Evolutionary conservation across 2,329 filamentous ascomycete species (phyloP).

Genomic region (Aspergillus flavus): DNA sequence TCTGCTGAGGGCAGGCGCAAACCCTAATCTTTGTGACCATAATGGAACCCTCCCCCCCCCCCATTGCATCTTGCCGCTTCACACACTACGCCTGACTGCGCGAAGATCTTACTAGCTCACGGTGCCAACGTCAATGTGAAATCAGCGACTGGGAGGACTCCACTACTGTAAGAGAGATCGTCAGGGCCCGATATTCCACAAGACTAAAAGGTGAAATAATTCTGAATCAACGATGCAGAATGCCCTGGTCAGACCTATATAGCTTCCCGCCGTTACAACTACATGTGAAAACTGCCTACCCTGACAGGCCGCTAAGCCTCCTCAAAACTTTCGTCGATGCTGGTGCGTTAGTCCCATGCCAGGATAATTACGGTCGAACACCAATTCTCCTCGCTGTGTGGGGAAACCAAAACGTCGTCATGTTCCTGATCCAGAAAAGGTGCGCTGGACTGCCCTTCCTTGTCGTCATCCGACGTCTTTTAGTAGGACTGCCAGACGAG

Average conservation of each 20-base stretch:
- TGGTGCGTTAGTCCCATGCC: not conserved
- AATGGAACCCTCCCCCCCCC: not conserved
- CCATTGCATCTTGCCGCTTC: not conserved
- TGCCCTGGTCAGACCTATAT: too few species aligned
- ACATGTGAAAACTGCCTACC: not conserved
- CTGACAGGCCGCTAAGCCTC: not conserved
- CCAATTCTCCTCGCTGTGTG: constrained; percentile 3
- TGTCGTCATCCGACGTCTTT: not conserved
- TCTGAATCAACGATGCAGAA: too few species aligned
- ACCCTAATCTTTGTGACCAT: not conserved
- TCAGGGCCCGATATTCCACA: too few species aligned
- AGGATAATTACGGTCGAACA: not conserved
- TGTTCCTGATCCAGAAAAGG: not conserved
- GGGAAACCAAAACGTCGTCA: not conserved
- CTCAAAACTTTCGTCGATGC: not conserved
- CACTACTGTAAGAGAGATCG: not conserved
- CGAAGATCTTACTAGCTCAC: not conserved
- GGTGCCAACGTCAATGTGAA: not conserved
- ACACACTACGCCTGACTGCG: too few species aligned
- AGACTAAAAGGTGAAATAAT: too few species aligned
- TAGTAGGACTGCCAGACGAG: not conserved
- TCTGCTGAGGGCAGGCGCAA: not conserved
- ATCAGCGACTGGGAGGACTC: not conserved
- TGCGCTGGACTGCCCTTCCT: not conserved
- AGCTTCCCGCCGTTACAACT: too few species aligned